phyloP scores from a whole-genome alignment of 805 yeast genomes.

The Candida loeiensis region DNA sequence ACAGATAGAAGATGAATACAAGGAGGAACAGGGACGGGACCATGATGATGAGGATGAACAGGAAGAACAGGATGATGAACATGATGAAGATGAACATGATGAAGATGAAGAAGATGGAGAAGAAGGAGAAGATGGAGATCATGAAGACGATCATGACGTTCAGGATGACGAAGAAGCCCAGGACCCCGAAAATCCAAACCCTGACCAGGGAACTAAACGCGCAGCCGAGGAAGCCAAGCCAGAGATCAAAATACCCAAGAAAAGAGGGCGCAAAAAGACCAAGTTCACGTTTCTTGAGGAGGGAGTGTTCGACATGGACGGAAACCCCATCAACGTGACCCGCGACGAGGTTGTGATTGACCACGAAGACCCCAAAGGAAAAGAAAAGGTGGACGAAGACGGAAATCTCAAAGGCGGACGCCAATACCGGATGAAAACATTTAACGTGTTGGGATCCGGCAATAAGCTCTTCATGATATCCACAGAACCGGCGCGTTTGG shows the following conservation, averaged over 20 bases:
- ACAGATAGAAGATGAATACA: not conserved
- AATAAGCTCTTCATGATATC: slow-evolving; percentile 80
- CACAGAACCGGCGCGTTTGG: slow-evolving; percentile 93
- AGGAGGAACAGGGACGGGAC: not conserved
- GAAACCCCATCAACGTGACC: slow-evolving; percentile 57
- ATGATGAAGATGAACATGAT: slow-evolving; percentile 8
- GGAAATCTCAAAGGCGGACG: slow-evolving; percentile 75
- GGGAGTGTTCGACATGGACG: slow-evolving; percentile 58
- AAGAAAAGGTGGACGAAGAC: slow-evolving; percentile 59
- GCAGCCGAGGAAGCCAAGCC: not conserved
- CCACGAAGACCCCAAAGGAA: slow-evolving; percentile 72
- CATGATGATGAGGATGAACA: slow-evolving; percentile 3
- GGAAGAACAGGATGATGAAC: slow-evolving; percentile 8
- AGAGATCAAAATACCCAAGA: slow-evolving; percentile 11
- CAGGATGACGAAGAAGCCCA: slow-evolving; percentile 8
- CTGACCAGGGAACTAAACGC: slow-evolving; percentile 16
- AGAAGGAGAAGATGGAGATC: slow-evolving; percentile 6
- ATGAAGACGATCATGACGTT: slow-evolving; percentile 8
- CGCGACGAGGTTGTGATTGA: slow-evolving; percentile 78
- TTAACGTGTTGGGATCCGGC: slow-evolving; percentile 64
- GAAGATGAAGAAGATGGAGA: slow-evolving; percentile 8
- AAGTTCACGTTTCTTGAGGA: slow-evolving; percentile 36
- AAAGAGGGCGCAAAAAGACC: slow-evolving; percentile 34
- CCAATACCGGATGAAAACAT: slow-evolving; percentile 66
- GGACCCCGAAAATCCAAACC: not conserved